A percentile compares a stretch with the other conserved stretches of the same genome.
phyloP scores from a whole-genome alignment of 2,329 filamentous ascomycete genomes.

The Sporothrix globosa region DNA sequence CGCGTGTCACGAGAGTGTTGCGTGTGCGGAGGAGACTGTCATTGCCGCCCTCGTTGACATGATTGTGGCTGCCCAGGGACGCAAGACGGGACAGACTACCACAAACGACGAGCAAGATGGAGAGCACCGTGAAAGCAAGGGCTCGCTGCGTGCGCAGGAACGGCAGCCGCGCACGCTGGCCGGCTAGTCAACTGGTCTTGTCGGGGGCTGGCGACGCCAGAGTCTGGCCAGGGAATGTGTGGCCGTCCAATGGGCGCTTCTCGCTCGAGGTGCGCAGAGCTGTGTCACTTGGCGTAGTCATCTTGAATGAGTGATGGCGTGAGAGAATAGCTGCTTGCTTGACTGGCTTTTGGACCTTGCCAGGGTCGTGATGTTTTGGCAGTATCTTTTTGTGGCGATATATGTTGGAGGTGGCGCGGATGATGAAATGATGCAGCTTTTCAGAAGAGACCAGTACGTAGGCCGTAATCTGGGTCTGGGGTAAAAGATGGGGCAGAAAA shows the following conservation, averaged over 20 bases:
- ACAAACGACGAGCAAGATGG: slow-evolving; percentile 43
- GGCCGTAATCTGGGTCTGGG: not conserved
- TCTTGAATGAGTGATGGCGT: not conserved
- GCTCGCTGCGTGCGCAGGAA: slow-evolving; percentile 43
- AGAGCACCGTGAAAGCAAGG: slow-evolving; percentile 39
- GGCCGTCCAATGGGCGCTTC: not conserved
- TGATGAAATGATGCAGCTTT: not conserved
- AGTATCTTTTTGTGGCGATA: not conserved
- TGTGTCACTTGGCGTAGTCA: not conserved
- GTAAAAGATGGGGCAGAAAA: not conserved
- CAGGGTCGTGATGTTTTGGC: not conserved
- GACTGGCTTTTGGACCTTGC: not conserved
- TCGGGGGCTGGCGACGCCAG: not conserved
- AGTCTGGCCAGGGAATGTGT: not conserved
- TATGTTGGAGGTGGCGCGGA: not conserved
- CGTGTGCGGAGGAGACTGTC: not conserved
- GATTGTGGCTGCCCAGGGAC: slow-evolving; percentile 39
- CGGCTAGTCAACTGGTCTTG: slow-evolving; percentile 40
- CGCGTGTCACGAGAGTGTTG: not conserved
- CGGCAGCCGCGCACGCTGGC: slow-evolving; percentile 39
- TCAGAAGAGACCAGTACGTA: not conserved
- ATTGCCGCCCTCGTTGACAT: not conserved
- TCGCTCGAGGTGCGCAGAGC: too few species aligned
- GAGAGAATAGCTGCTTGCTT: not conserved
- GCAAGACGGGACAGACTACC: slow-evolving; percentile 45